Conservation (phyloP, 345 rosid genomes). For the Lepidium aucheri region DNA sequence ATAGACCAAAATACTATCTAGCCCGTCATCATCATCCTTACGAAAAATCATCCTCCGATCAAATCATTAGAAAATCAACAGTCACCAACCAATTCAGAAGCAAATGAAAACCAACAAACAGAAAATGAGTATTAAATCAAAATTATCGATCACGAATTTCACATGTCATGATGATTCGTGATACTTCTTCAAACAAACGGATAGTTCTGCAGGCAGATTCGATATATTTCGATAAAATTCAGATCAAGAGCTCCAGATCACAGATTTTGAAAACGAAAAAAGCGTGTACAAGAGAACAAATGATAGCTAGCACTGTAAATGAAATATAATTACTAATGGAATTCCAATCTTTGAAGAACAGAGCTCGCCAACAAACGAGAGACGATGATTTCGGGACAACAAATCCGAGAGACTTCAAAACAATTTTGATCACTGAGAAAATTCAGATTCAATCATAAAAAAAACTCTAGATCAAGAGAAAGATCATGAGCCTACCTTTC, state of each 20-base stretch:
- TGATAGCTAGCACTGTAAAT: not conserved
- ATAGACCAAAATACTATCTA: not conserved
- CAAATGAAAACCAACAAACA: no score
- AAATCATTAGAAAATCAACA: no score
- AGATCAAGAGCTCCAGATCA: conserved; percentile 2
- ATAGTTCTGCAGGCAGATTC: not conserved
- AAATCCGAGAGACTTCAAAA: no score
- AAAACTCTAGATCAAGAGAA: no score
- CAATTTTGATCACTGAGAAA: not conserved
- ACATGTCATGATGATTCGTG: no score
- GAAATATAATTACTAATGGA: not conserved
- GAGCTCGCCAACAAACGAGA: not conserved
- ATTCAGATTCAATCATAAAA: not conserved
- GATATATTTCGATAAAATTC: not conserved
- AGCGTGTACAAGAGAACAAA: not conserved
- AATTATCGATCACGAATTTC: no score
- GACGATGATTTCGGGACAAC: no score
- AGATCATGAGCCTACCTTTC: conserved; percentile 20
- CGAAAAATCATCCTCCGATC: no score
- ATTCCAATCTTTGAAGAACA: not conserved
- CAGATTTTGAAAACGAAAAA: not conserved
- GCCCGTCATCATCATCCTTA: no score
- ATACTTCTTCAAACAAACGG: no score
- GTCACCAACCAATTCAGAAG: no score
- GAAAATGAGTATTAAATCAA: no score